Conservation (phyloP, 148 eudicot genomes). For the Diospyros lotus region DNA sequence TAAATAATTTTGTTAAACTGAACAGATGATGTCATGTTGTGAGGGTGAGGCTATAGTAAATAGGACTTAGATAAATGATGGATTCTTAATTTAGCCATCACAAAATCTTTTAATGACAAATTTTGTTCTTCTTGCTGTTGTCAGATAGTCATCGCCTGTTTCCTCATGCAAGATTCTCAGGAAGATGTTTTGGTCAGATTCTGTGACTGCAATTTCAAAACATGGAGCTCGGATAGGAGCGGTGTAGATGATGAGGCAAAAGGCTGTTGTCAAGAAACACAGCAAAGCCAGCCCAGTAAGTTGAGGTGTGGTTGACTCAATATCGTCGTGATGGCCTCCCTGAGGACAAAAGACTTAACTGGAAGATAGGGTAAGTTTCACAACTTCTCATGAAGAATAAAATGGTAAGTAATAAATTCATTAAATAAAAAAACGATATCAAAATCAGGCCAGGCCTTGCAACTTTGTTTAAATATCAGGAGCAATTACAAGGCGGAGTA, state of each 20-base stretch:
- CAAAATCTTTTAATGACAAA: neutral
- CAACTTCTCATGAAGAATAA: neutral
- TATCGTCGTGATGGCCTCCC: conserved; percentile 85
- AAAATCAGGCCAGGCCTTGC: neutral
- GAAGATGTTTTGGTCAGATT: conserved; percentile 81
- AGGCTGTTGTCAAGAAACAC: conserved; percentile 77
- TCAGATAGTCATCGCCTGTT: conserved; percentile 95
- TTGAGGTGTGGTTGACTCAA: conserved; percentile 69
- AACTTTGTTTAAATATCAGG: neutral
- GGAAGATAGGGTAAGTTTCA: conserved; percentile 66
- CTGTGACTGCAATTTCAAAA: conserved; percentile 83
- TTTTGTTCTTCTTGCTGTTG: neutral
- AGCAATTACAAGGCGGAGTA: neutral
- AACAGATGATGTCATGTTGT: neutral
- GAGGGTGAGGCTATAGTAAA: neutral
- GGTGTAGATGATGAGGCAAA: conserved; percentile 94
- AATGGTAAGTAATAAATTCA: neutral
- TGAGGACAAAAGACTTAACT: conserved; percentile 73
- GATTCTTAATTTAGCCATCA: neutral
- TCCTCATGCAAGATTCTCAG: conserved; percentile 75
- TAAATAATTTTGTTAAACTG: neutral
- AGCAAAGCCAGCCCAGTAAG: conserved; percentile 89
- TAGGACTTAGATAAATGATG: neutral
- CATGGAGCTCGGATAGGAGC: conserved; percentile 80
- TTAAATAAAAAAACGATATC: neutral